These are phyloP conservation scores for Spizellomyces sp. DNA, from an alignment of 192 early-diverging fungal species.

Conservation along the genomic window DNA sequence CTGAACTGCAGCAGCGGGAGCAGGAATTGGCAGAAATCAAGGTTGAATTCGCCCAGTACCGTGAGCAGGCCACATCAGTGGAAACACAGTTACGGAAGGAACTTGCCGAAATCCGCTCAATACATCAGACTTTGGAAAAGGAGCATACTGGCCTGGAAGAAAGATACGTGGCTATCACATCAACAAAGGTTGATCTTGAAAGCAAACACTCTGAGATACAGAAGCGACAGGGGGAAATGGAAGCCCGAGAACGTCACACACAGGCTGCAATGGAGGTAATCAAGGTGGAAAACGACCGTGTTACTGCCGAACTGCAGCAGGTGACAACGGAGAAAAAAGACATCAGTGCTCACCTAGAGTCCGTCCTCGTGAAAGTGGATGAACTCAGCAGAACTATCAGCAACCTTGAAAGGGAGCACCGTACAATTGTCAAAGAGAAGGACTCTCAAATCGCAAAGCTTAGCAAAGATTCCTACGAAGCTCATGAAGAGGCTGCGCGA, in stretches of 20 bases:
- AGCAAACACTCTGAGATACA: conserved; percentile 28
- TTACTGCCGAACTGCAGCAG: conserved; percentile 20
- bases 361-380: conserved; percentile 40
- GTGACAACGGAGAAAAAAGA: conserved; percentile 24
- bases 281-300: conserved; percentile 20
- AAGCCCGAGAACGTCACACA: conserved; percentile 13
- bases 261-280: conserved; percentile 3
- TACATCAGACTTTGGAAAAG: conserved; percentile 31
- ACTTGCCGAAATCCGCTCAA: conserved; percentile 21
- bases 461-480: conserved; percentile 32
- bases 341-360: conserved; percentile 46
- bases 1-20: conserved; percentile 45
- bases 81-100: conserved; percentile 29
- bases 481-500: conserved; percentile 34
- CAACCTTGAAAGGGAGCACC: conserved; percentile 35
- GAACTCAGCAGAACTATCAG: conserved; percentile 44
- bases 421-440: conserved; percentile 39
- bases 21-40: conserved; percentile 44
- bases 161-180: conserved; percentile 30
- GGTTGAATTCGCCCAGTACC: conserved; percentile 29
- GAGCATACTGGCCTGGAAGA: conserved; percentile 24
- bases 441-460: conserved; percentile 39
- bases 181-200: conserved; percentile 36
- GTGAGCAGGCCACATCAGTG: conserved; percentile 22
- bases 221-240: conserved; percentile 26